Conservation (phyloP, 371 early-diverging fungal genomes). For the Actinomucor elegans region DNA sequence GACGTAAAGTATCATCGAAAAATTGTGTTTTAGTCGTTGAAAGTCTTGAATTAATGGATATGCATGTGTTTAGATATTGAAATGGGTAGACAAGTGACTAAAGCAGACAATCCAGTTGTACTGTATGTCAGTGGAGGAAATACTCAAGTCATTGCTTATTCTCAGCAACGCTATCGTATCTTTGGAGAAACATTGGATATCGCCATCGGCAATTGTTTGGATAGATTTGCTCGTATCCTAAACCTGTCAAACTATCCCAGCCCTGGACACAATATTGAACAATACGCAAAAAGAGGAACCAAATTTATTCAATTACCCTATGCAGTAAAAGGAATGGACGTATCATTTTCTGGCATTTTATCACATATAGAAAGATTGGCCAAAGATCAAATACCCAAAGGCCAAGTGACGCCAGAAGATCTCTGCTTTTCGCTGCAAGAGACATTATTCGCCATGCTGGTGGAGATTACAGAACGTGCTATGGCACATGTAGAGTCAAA, state of each 20-base stretch:
- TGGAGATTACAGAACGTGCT: conserved; percentile 99
- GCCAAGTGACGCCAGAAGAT: conserved; percentile 78
- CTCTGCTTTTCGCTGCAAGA: conserved; percentile 99
- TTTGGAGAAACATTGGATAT: conserved; percentile 99
- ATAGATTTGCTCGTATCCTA: conserved; percentile 96
- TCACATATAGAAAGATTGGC: conserved; percentile 86
- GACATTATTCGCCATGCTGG: conserved; percentile 98
- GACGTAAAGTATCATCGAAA: conserved; percentile 79
- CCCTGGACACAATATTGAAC: conserved; percentile 99
- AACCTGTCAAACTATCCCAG: conserved; percentile 96
- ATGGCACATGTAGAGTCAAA: conserved; percentile 96
- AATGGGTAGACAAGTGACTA: conserved; percentile 99
- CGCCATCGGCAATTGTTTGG: conserved; percentile 99
- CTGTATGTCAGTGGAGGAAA: conserved; percentile 99
- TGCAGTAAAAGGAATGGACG: conserved; percentile 99
- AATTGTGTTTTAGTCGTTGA: no score
- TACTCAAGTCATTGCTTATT: conserved; percentile 99
- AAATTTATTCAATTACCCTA: conserved; percentile 94
- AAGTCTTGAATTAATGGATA: no score
- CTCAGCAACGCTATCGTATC: conserved; percentile 92
- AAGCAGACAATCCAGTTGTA: conserved; percentile 96
- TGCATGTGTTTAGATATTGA: conserved; percentile 99
- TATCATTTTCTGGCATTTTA: conserved; percentile 98
- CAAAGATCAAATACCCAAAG: conserved; percentile 58
- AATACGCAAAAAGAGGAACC: conserved; percentile 90